A percentile compares a stretch with the other conserved stretches of the same genome.
Conservation (phyloP, 1,139 yeast genomes). For the Kodamaea fungicola region DNA sequence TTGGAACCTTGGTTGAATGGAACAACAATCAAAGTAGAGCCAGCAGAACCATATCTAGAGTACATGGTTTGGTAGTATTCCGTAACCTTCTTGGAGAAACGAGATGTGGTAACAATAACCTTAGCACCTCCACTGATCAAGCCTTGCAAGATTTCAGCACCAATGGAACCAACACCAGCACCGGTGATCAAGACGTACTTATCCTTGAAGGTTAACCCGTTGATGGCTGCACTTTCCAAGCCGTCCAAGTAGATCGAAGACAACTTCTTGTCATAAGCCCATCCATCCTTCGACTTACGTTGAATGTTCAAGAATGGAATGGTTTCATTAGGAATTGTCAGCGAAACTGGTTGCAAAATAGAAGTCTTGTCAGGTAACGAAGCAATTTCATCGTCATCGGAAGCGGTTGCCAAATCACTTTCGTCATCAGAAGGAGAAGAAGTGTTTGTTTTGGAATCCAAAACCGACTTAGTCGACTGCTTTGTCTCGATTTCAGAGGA, state of each 20-base stretch:
- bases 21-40: constrained; percentile 88
- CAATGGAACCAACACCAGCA: constrained; percentile 98
- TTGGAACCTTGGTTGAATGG: constrained; percentile 98
- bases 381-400: constrained; percentile 73
- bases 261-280: constrained; percentile 80
- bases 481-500: constrained; percentile 61
- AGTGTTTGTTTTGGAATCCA: constrained; percentile 33
- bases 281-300: constrained; percentile 69
- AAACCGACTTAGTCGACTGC: constrained; percentile 40
- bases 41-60: constrained; percentile 88
- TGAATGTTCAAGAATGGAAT: constrained; percentile 93
- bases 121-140: constrained; percentile 96
- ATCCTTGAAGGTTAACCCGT: constrained; percentile 86
- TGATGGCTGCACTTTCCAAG: constrained; percentile 86
- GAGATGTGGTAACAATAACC: constrained; percentile 92
- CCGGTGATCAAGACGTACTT: constrained; percentile 92
- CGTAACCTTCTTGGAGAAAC: constrained; percentile 91
- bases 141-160: constrained; percentile 95
- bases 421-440: constrained; percentile 50
- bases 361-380: constrained; percentile 73
- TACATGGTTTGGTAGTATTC: constrained; percentile 94
- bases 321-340: constrained; percentile 75
- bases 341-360: constrained; percentile 69
- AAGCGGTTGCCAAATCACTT: constrained; percentile 42
- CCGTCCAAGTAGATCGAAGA: constrained; percentile 83